Conservation (phyloP, 768 basidiomycete genomes). For the Trametes villosa region DNA sequence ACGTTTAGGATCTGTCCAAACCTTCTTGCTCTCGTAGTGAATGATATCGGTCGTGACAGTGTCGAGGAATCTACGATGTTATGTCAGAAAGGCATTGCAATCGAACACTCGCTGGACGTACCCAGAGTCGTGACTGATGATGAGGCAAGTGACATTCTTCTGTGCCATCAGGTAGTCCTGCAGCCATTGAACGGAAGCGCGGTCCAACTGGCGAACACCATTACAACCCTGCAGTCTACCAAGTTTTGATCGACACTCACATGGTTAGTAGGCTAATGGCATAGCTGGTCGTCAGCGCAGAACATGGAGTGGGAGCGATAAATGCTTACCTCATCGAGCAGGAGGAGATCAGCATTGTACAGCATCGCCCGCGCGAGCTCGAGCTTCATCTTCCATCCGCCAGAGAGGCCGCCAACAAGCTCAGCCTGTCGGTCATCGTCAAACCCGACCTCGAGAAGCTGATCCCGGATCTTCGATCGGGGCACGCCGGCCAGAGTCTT, state of each 20-base stretch:
- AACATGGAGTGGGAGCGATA: neutral
- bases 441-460: slow-evolving; percentile 89
- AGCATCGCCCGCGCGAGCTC: slow-evolving; percentile 96
- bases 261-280: slow-evolving; percentile 83
- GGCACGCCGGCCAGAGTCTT: slow-evolving; percentile 63
- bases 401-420: slow-evolving; percentile 86
- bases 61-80: slow-evolving; percentile 75
- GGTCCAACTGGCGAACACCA: slow-evolving; percentile 60
- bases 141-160: slow-evolving; percentile 85
- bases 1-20: slow-evolving; percentile 28
- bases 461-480: slow-evolving; percentile 74
- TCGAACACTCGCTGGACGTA: slow-evolving; percentile 40
- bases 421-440: slow-evolving; percentile 85
- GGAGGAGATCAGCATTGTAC: slow-evolving; percentile 86
- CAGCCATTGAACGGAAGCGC: slow-evolving; percentile 87
- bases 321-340: slow-evolving; percentile 75
- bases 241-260: slow-evolving; percentile 49
- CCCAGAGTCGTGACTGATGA: slow-evolving; percentile 97
- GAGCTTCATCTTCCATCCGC: slow-evolving; percentile 99
- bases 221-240: slow-evolving; percentile 20
- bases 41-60: slow-evolving; percentile 96
- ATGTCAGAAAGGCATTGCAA: neutral
- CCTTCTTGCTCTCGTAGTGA: slow-evolving; percentile 95
- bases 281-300: slow-evolving; percentile 21
- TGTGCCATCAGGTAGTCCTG: slow-evolving; percentile 86